Evolutionary conservation across 108 stramenopile species (phyloP), one percentile per base, ranked within the genome.

Genomic region (Skeletonema costatum): DNA sequence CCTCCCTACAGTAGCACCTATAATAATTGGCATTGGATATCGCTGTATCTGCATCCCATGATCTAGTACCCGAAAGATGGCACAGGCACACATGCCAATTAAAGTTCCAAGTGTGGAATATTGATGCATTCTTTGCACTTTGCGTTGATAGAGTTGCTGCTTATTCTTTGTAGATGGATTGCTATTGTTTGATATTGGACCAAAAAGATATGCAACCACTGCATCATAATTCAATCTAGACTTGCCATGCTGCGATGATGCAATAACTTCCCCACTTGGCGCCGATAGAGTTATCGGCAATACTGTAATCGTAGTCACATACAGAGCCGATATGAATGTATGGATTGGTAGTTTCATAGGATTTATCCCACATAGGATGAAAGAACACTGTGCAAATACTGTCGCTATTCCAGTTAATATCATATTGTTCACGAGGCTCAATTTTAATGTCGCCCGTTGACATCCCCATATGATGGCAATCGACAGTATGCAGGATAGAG

Each of bases 1-100:
- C 25, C 63, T 63, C 5, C 92, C 92, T 64, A 71, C 84, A 25
- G 85, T 86, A 16, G 76, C 79, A 39, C 91, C 91, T 16, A 88
- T 16, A 2, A 90, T 50, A 38, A 88, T 75, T 32, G 89, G 92
- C 14, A 89, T 19, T 7, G 92, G 92, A 85, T 89, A 89, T 50
- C 92, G 83, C 70, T 90, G 90, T 50, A 85, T 78, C 70, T 93
- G 92, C 65, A 76, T 70, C 21, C 90, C 92, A 41, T 82, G 83
- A 71, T 90, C 90, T 25, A 90, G 64, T 1, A 93, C 66, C 6
- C 71, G 65, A 58, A 90, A 58, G 12, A 93, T 83, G 16, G 73
- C 41, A 38, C 30, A 62, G 8, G 33, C 13, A 5, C 46, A 38
- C 62, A 83, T 70, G 29, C 82, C 82, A 48, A 78, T 50, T 1